Conservation (phyloP, 75 land plant genomes). For the Selaginella tamariscina region DNA sequence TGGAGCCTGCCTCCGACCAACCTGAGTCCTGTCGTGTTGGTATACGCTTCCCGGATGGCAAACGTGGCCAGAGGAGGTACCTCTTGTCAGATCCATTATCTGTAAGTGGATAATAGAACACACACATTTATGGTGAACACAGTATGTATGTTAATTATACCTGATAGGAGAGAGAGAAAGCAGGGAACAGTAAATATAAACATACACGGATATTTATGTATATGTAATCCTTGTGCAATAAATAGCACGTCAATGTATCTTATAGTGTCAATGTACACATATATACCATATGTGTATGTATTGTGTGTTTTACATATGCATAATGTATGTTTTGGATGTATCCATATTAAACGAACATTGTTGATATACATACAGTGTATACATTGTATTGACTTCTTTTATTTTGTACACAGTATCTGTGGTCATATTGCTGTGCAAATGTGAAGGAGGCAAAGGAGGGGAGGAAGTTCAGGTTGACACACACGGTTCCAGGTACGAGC, state of each 20-base stretch:
- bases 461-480: constrained; percentile 53
- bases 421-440: constrained; percentile 76
- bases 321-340: too few relatives aligned
- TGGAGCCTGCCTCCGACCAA: constrained; percentile 60
- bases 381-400: constrained; percentile 15
- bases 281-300: too few relatives aligned
- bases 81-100: constrained; percentile 57
- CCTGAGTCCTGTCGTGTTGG: constrained; percentile 60
- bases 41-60: constrained; percentile 87
- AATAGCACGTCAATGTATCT: too few relatives aligned
- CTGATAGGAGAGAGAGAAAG: too few relatives aligned
- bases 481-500: constrained; percentile 68
- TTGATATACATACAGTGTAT: too few relatives aligned
- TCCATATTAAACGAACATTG: background rate
- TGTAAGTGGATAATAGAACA: constrained; percentile 30
- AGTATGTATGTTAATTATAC: background rate
- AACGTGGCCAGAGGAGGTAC: constrained; percentile 68
- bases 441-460: constrained; percentile 44
- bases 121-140: background rate
- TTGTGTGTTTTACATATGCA: too few relatives aligned
- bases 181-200: too few relatives aligned
- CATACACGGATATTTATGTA: too few relatives aligned
- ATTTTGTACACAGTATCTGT: constrained; percentile 48
- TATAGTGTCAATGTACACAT: too few relatives aligned
- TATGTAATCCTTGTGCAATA: too few relatives aligned